Base-by-base conservation (phyloP, 179 eudicot genomes). In the Camellia oleifera region DNA sequence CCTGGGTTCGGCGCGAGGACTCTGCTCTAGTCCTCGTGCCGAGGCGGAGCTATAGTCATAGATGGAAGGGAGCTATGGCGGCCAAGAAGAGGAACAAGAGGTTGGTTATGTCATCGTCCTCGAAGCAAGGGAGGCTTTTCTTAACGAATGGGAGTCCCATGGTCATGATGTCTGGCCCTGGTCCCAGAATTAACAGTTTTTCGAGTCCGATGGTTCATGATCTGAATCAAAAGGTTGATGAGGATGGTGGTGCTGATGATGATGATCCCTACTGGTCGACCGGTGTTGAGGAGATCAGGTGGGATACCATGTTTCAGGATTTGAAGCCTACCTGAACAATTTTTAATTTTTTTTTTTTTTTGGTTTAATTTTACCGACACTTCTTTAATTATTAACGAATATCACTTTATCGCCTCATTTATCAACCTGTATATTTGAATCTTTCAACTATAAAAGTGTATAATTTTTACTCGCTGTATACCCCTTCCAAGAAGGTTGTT, bases 301-400 rank as follows among this genome's bases (percentile, higher is more conserved):
- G 98, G 98, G 98, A 93, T 85, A 80, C 98, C 18, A 93, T 95
- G 98, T 95, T 95, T 84, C 93, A 94, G 69, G 94, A 94, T 83
- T 82, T 93, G 72, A 93, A 93, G 72, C 97, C 97, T 69, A 93
- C 97, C 53, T 93, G 57, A 72, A 83, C 71, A 20, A 20, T 20
- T 20, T 20, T 20, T 20, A 5, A 77, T 8, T 7, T 53, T 3
- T 56, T 66, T 44, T 7, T 3, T 45, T 44, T 4, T 48, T 7
- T 48, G 52, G 52, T 48, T 48, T 48, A 48, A 4, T 48, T 32
- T 1, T 32, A 32, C 40, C 40, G 40, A 32, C 40, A 32, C 40
- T 32, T 2, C 40, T 32, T 32, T 32, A 32, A 32, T 32, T 32
- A 32, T 32, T 32, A 32, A 32, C 40, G 40, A 32, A 32, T 32